Evolutionary conservation across 495 filamentous ascomycete species (phyloP).

Genomic region (Aspergillus sparsus): DNA sequence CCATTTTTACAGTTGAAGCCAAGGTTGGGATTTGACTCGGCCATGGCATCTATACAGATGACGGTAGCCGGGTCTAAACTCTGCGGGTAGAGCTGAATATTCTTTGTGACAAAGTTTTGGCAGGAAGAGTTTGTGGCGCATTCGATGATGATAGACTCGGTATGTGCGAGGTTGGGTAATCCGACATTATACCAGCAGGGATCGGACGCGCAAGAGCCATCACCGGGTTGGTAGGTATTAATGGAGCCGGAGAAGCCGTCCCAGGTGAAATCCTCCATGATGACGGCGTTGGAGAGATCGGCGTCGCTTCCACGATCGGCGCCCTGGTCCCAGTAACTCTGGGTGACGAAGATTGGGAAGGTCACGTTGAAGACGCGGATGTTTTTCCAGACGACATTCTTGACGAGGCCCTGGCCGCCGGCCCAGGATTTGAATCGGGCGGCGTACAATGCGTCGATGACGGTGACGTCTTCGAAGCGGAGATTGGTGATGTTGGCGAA

Average conservation of each 20-base stretch:
- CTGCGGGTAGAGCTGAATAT: slow-evolving; percentile 40
- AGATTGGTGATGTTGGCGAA: slow-evolving; percentile 42
- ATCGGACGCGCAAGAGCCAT: slow-evolving; percentile 38
- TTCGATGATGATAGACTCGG: slow-evolving; percentile 40
- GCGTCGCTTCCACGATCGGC: slow-evolving; percentile 25
- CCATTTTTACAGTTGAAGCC: slow-evolving; percentile 41
- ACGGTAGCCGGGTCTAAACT: slow-evolving; percentile 29
- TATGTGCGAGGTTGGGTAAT: slow-evolving; percentile 38
- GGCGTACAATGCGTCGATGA: slow-evolving; percentile 41
- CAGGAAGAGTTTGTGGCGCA: slow-evolving; percentile 41
- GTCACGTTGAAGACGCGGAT: slow-evolving; percentile 47
- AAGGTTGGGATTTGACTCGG: slow-evolving; percentile 35
- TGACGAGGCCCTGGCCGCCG: slow-evolving; percentile 42
- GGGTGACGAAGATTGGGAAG: slow-evolving; percentile 48
- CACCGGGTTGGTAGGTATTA: slow-evolving; percentile 26
- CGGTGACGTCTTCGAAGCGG: slow-evolving; percentile 41
- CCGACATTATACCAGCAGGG: slow-evolving; percentile 26
- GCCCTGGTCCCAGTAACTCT: slow-evolving; percentile 42
- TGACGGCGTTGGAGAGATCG: slow-evolving; percentile 25
- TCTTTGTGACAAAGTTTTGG: slow-evolving; percentile 32
- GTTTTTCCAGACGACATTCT: slow-evolving; percentile 46
- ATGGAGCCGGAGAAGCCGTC: slow-evolving; percentile 42
- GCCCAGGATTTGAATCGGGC: slow-evolving; percentile 47
- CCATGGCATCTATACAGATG: slow-evolving; percentile 40
- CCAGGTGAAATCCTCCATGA: slow-evolving; percentile 45